A percentile compares a stretch with the other conserved stretches of the same genome.
Evolutionary conservation across 352 stramenopile species (phyloP).

Genomic region (Blastocystis sp.): DNA sequence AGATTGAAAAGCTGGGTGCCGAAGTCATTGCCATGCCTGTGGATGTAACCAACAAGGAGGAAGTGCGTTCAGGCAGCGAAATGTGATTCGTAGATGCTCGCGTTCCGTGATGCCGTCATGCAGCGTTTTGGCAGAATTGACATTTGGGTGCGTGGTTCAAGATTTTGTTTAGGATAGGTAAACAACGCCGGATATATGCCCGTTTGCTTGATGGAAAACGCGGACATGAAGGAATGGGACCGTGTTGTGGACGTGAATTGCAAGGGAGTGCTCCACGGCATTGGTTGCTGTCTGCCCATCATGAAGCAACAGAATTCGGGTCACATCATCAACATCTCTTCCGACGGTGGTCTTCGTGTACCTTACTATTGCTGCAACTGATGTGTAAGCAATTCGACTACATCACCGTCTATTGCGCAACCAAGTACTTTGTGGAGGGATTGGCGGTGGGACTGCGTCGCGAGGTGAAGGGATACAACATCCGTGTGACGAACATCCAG

Average conservation of each 20-base stretch:
- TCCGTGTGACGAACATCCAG: constrained; percentile 67
- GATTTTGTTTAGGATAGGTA: constrained; percentile 20
- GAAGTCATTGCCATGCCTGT: constrained; percentile 23
- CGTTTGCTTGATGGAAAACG: constrained; percentile 53
- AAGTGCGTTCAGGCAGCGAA: background rate
- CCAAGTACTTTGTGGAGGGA: constrained; percentile 69
- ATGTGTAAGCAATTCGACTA: constrained; percentile 61
- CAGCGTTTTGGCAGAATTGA: constrained; percentile 60
- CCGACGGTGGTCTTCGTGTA: constrained; percentile 54
- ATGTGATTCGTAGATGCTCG: constrained; percentile 8
- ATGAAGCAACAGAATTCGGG: constrained; percentile 66
- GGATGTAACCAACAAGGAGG: constrained; percentile 58
- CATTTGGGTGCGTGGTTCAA: constrained; percentile 23
- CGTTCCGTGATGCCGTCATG: constrained; percentile 31
- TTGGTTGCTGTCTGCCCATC: constrained; percentile 55
- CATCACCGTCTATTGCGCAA: constrained; percentile 64
- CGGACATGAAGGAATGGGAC: constrained; percentile 42
- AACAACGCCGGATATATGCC: constrained; percentile 69
- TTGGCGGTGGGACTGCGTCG: constrained; percentile 54
- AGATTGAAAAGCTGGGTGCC: constrained; percentile 43
- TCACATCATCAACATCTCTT: constrained; percentile 69
- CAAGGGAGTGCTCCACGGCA: constrained; percentile 67
- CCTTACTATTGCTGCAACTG: background rate
- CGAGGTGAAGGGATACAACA: constrained; percentile 63
- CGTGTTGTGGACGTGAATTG: constrained; percentile 61